These are phyloP conservation scores for Saccharomycopsis crataegensis DNA, from an alignment of 1,139 yeast genomes.

Conservation along the genomic window DNA sequence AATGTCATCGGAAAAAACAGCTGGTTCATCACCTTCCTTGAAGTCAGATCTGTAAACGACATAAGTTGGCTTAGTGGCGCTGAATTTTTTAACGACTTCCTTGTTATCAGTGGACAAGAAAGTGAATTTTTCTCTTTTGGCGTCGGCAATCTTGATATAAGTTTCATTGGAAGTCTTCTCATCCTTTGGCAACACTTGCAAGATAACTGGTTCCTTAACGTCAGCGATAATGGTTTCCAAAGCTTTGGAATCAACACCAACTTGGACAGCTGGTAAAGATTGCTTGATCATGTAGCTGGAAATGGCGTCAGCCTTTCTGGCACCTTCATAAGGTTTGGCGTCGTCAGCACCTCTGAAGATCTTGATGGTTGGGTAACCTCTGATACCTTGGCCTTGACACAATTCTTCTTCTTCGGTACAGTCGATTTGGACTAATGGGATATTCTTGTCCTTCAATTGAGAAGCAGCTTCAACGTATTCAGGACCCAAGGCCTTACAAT, in stretches of 20 bases:
- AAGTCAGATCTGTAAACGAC: conserved; percentile 42
- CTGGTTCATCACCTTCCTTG: conserved; percentile 31
- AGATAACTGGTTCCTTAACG: conserved; percentile 46
- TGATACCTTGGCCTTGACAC: conserved; percentile 66
- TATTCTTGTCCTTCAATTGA: conserved; percentile 51
- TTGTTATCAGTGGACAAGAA: conserved; percentile 53
- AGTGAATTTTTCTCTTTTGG: conserved; percentile 51
- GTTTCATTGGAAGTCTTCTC: conserved; percentile 36
- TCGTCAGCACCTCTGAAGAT: conserved; percentile 61
- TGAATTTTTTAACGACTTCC: conserved; percentile 39
- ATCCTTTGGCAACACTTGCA: conserved; percentile 40
- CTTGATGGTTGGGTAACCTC: conserved; percentile 90
- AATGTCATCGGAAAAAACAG: conserved; percentile 35
- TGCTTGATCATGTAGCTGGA: conserved; percentile 74
- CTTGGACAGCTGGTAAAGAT: conserved; percentile 70
- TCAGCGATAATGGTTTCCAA: conserved; percentile 43
- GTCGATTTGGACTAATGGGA: conserved; percentile 85
- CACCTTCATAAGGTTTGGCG: conserved; percentile 60
- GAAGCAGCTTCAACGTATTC: conserved; percentile 86
- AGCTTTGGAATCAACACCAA: conserved; percentile 40
- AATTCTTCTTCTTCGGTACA: conserved; percentile 82
- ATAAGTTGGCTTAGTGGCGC: conserved; percentile 38
- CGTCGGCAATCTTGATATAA: conserved; percentile 46
- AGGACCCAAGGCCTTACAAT: conserved; percentile 92
- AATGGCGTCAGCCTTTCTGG: conserved; percentile 75